A percentile compares a stretch with the other conserved stretches of the same genome.
Conservation (phyloP, 1,284 basidiomycete species). For the Leucoagaricus sp. region DNA sequence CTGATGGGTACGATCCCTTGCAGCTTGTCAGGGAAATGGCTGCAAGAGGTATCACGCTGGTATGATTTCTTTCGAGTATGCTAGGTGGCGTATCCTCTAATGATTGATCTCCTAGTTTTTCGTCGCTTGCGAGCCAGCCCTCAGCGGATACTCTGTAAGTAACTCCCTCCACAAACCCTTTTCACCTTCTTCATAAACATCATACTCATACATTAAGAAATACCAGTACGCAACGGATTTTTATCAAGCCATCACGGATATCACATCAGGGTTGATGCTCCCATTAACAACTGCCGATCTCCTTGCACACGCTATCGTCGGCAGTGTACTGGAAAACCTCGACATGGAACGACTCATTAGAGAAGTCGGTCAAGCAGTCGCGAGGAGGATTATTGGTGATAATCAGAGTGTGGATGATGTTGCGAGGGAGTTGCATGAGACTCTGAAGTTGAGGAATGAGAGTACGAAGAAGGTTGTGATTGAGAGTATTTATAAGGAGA, state of each 20-base stretch:
- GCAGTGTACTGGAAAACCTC: constrained; percentile 95
- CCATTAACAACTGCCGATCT: constrained; percentile 96
- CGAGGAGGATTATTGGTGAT: constrained; percentile 86
- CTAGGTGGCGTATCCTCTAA: neutral
- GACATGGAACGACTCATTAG: constrained; percentile 97
- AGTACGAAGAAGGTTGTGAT: constrained; percentile 96
- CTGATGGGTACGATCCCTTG: constrained; percentile 92
- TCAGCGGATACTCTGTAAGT: constrained; percentile 90
- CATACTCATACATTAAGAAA: constrained; percentile 22
- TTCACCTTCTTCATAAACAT: neutral
- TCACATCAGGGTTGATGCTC: constrained; percentile 94
- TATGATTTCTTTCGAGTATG: constrained; percentile 36
- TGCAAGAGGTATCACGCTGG: constrained; percentile 84
- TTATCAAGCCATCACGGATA: constrained; percentile 89
- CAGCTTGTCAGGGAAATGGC: constrained; percentile 91
- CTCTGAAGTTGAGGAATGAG: constrained; percentile 89
- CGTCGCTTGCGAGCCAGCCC: constrained; percentile 96
- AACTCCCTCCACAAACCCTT: constrained; percentile 14
- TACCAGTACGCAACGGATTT: constrained; percentile 90
- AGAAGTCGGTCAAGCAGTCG: constrained; percentile 93
- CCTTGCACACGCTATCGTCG: constrained; percentile 96
- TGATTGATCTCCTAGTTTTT: constrained; percentile 68
- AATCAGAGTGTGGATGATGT: constrained; percentile 97
- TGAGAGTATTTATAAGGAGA: constrained; percentile 94
- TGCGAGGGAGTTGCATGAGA: constrained; percentile 90